Evolutionary conservation across 2,329 filamentous ascomycete genomes (phyloP).

Genomic region (Aspergillus sp.): DNA sequence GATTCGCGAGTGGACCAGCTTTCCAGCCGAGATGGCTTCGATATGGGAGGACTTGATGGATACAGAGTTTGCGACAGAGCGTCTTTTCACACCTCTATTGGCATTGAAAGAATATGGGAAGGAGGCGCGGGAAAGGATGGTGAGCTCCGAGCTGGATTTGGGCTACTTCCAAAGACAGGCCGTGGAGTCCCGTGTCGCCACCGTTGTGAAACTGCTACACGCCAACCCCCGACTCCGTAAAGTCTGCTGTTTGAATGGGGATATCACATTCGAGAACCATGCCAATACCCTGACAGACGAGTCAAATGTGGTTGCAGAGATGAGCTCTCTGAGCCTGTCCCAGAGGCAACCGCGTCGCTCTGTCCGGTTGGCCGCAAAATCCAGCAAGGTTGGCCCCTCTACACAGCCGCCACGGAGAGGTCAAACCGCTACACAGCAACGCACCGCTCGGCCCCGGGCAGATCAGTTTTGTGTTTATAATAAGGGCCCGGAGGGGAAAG

Average conservation of each 20-base stretch:
- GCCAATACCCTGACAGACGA: conserved; percentile 11
- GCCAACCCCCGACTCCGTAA: conserved; percentile 3
- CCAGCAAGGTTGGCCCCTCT: not conserved
- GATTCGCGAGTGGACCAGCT: conserved; percentile 16
- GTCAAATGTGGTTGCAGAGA: conserved; percentile 3
- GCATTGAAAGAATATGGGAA: conserved; percentile 15
- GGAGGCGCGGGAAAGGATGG: conserved; percentile 10
- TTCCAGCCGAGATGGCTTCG: conserved; percentile 11
- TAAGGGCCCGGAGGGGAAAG: conserved; percentile 16
- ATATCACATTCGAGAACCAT: conserved; percentile 9
- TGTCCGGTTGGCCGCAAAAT: conserved; percentile 6
- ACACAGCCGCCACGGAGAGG: not conserved
- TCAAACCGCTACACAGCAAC: conserved; percentile 1
- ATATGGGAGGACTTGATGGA: conserved; percentile 17
- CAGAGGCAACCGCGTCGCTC: conserved; percentile 11
- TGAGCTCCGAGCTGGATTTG: conserved; percentile 17
- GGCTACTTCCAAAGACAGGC: conserved; percentile 13
- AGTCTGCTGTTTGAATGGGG: conserved; percentile 6
- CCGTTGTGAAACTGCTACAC: conserved; percentile 2
- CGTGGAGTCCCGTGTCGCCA: conserved; percentile 2
- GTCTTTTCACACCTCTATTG: conserved; percentile 16
- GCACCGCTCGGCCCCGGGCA: conserved; percentile 20
- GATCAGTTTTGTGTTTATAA: conserved; percentile 38
- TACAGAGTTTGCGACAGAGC: conserved; percentile 12
- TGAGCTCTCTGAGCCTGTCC: conserved; percentile 8